Evolutionary conservation across 352 stramenopile species (phyloP), one percentile per base, ranked within the genome.

Genomic region (Pythium monospermum): DNA sequence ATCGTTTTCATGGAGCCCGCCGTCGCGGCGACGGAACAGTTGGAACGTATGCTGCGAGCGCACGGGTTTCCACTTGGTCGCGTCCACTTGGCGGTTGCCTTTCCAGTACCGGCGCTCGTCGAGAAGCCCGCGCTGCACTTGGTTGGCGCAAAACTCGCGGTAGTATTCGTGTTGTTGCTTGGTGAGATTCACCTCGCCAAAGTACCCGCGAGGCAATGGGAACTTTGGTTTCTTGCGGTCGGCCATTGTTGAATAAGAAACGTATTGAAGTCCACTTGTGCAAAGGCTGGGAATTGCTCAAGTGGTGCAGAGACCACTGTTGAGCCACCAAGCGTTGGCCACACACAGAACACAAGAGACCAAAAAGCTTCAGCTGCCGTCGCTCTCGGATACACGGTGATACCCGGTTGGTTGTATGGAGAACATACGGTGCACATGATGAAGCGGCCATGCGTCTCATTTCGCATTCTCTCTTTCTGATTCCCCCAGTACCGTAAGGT

Each of bases 41-140:
- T 69, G 66, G 11, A 84, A 51, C 13, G 68, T 47, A 3, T 68
- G 49, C 2, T 77, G 62, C 19, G 61, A 53, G 13, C 57, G 56
- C 18, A 76, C 66, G 23, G 71, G 53, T 49, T 71, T 72, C 75
- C 75, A 86, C 41, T 82, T 66, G 12, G 32, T 43, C 15, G 44
- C 21, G 37, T 78, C 65, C 18, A 79, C 49, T 0, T 15, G 27
- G 3, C 50, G 45, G 41, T 59, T 51, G 22, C 35, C 22, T 1
- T 22, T 53, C 25, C 50, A 48, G 37, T 50, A 41, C 15, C 58
- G 43, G 21, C 31, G 35, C 62, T 79, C 69, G 16, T 68, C 61
- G 2, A 35, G 49, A 2, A 79, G 49, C 11, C 66, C 39, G 1
- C 59, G 49, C 8, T 68, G 49, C 1, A 83, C 66, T 10, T 64